Evolutionary conservation across 75 land plant species (phyloP), one percentile per base, ranked within the genome.

Genomic region (Pinus albicaulis): DNA sequence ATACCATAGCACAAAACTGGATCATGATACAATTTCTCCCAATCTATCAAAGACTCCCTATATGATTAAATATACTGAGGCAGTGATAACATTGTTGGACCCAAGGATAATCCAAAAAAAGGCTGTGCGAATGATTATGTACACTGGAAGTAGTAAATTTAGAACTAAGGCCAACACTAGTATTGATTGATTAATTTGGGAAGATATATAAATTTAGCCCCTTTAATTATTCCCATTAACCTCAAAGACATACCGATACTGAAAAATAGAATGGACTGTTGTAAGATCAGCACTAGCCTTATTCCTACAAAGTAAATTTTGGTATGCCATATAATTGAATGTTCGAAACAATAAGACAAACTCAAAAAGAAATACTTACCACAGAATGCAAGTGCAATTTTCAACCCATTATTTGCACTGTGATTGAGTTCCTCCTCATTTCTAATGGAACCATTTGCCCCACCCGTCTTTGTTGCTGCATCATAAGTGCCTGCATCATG

Each of bases 401-500:
- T 86, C 53, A 95, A 72, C 20, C 98, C 96, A 38, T 69, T 86
- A 76, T 95, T 95, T 41, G 93, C 85, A 56, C 72, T 77, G 75
- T 93, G 96, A 31, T 17, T 79, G 25, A 61, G 82, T 76, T 95
- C 98, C 56, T 87, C 97, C 74, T 95, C 92, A 58, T 76, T 83
- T 41, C 96, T 85, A 59, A 95, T 91, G 19, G 96, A 95, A 31
- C 90, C 89, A 80, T 95, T 89, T 4, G 98, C 88, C 11, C 98
- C 98, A 63, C 98, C 98, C 14, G 94, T 93, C 61, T 86, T 93
- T 16, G 92, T 91, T 23, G 75, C 78, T 12, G 83, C 91, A 85
- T 93, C 97, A 59, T 91, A 95, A 48, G 97, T 95, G 31, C 98
- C 98, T 72, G 98, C 98, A 83, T 95, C 98, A 73, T 95, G 98